These are phyloP conservation scores for Microcyclosporella mali DNA, from an alignment of 2,329 filamentous ascomycete genomes.

Conservation along the genomic window DNA sequence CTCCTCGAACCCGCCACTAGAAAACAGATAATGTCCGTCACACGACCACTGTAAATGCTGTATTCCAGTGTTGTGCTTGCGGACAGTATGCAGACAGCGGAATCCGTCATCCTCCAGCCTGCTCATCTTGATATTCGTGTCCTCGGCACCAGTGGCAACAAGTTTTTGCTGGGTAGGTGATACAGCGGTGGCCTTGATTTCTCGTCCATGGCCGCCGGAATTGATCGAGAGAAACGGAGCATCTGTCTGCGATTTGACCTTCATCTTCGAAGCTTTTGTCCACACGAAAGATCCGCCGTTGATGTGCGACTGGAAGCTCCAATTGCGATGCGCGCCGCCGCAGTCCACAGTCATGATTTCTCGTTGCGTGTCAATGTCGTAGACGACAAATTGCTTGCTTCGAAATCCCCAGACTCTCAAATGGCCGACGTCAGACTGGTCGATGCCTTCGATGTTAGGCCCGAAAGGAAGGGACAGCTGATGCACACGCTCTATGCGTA, in stretches of 20 bases:
- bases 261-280: conserved; percentile 55
- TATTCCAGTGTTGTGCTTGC: conserved; percentile 75
- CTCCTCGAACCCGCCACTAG: conserved; percentile 81
- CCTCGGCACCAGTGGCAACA: conserved; percentile 64
- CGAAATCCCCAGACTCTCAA: conserved; percentile 76
- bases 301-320: conserved; percentile 48
- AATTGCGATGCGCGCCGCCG: conserved; percentile 76
- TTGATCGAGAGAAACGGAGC: conserved; percentile 44
- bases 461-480: conserved; percentile 64
- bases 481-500: conserved; percentile 54
- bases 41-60: conserved; percentile 71
- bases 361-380: conserved; percentile 65
- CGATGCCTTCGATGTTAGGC: conserved; percentile 68
- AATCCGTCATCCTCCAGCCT: conserved; percentile 28
- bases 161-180: conserved; percentile 34
- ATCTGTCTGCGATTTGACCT: conserved; percentile 13
- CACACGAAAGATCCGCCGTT: conserved; percentile 59
- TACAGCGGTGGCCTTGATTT: conserved; percentile 63
- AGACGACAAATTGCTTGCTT: conserved; percentile 71
- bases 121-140: conserved; percentile 72
- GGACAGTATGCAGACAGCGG: conserved; percentile 58
- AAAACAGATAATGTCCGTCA: conserved; percentile 66
- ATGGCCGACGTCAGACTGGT: conserved; percentile 49
- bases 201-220: conserved; percentile 73
- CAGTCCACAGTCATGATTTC: conserved; percentile 70